phyloP scores from a whole-genome alignment of 2,329 filamentous ascomycete genomes.

The Alternaria alternata region DNA sequence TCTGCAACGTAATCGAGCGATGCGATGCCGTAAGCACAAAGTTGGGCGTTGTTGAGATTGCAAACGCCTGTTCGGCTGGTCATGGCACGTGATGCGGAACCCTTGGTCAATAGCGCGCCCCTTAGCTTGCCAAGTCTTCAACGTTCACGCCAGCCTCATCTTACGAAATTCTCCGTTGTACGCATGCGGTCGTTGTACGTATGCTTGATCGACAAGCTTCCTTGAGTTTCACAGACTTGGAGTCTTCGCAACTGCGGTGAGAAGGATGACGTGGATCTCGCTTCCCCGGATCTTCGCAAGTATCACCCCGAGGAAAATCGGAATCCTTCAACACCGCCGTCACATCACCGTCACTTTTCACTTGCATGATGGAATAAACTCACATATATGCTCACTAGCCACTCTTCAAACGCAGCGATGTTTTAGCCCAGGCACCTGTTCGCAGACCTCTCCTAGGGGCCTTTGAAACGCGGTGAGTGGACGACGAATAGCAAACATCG shows the following conservation, averaged over 20 bases:
- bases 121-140: not conserved
- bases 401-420: not conserved
- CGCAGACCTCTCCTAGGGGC: not conserved
- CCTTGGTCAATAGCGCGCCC: constrained; percentile 1
- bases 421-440: constrained; percentile 1
- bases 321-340: not conserved
- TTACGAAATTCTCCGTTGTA: constrained; percentile 1
- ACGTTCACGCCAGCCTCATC: not conserved
- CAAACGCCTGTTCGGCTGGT: constrained; percentile 10
- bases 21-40: not conserved
- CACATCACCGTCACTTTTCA: not conserved
- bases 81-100: not conserved
- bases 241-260: not conserved
- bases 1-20: not conserved
- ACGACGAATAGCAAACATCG: constrained; percentile 1
- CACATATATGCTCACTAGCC: not conserved
- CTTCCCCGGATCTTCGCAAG: constrained; percentile 3
- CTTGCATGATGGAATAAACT: not conserved
- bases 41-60: not conserved
- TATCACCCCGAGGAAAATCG: not conserved
- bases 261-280: not conserved
- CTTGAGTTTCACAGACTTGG: not conserved
- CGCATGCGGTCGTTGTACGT: not conserved
- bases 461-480: not conserved
- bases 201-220: constrained; percentile 1